Base-by-base conservation (phyloP, 495 filamentous ascomycete genomes). In the Penicillium coffeae region DNA sequence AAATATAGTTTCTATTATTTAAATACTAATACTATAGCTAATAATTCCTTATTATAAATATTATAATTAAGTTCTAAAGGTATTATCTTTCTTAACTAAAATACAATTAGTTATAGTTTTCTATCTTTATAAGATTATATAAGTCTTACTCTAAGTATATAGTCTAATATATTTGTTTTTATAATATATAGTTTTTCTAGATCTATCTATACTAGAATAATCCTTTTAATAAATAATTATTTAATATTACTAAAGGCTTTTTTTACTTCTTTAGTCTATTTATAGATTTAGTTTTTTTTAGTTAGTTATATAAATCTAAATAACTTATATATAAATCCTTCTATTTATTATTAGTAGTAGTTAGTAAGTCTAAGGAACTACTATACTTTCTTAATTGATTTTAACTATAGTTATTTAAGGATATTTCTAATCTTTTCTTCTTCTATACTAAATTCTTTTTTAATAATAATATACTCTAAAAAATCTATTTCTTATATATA, bases 391-490 rank as follows among this genome's bases (percentile, higher is more conserved):
- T 36, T 45, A 19, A 45, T 45, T 19, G 15, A 10, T 1, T 19
- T 36, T 21, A 36, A 19, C 36, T 34, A 19, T 35, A 21, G 14
- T 21, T 21, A 36, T 22, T 45, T 13, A 20, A 36, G 9, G 3
- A 19, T 13, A 8, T 36, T 45, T 21, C 36, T 19, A 19, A 45
- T 36, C 36, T 45, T 36, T 13, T 21, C 16, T 19, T 19, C 18
- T 32, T 44, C 7, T 32, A 44, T 44, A 44, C 21, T 44, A 45
- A 32, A 44, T 32, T 22, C 16, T 39, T 39, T 39, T 39, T 39
- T 39, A 39, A 19, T 39, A 39, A 39, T 44, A 32, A 44, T 27
- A 33, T 44, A 44, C 33, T 33, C 33, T 44, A 44, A 33, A 33
- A 19, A 32, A n/a, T 7, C 14, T n/a, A 10, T 44, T 19, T 44